These are phyloP conservation scores for Dictyostelium brefeldianum DNA, from an alignment of 78 protist genomes.

Conservation along the genomic window DNA sequence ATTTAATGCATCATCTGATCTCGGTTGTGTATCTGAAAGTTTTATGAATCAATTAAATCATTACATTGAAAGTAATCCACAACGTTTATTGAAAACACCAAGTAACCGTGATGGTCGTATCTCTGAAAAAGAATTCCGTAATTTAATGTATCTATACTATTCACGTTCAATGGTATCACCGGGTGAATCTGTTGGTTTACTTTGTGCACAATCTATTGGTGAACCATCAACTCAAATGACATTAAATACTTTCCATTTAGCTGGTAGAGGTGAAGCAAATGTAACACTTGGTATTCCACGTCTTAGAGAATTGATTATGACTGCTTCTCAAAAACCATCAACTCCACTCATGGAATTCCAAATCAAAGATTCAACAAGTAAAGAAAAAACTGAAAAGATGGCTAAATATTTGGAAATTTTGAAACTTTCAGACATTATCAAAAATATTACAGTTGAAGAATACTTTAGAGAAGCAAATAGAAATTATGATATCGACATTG, in stretches of 20 bases:
- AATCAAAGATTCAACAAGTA: slow-evolving; percentile 33
- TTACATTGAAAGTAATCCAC: slow-evolving; percentile 68
- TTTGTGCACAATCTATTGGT: slow-evolving; percentile 98
- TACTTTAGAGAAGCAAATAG: slow-evolving; percentile 29
- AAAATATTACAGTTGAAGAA: slow-evolving; percentile 64
- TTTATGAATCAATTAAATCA: slow-evolving; percentile 53
- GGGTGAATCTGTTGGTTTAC: slow-evolving; percentile 97
- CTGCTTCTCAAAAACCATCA: slow-evolving; percentile 85
- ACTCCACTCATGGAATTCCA: slow-evolving; percentile 86
- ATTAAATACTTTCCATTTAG: slow-evolving; percentile 97
- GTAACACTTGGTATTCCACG: slow-evolving; percentile 99
- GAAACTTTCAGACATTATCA: slow-evolving; percentile 58
- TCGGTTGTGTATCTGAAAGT: slow-evolving; percentile 85
- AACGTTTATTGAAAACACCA: slow-evolving; percentile 39
- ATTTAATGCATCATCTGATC: slow-evolving; percentile 57
- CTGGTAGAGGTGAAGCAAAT: slow-evolving; percentile 95
- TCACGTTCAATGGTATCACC: slow-evolving; percentile 84
- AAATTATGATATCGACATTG: slow-evolving; percentile 44
- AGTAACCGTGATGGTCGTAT: slow-evolving; percentile 33
- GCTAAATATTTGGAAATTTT: slow-evolving; percentile 74
- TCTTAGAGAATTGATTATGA: slow-evolving; percentile 94
- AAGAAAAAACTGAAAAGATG: slow-evolving; percentile 66
- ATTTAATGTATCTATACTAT: slow-evolving; percentile 88
- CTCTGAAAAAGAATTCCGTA: slow-evolving; percentile 68
- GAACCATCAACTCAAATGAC: slow-evolving; percentile 99